Percentiles rank a stretch among this genome's conserved stretches.
phyloP scores from a whole-genome alignment of 164 flowering plant genomes.

The Vitis riparia region DNA sequence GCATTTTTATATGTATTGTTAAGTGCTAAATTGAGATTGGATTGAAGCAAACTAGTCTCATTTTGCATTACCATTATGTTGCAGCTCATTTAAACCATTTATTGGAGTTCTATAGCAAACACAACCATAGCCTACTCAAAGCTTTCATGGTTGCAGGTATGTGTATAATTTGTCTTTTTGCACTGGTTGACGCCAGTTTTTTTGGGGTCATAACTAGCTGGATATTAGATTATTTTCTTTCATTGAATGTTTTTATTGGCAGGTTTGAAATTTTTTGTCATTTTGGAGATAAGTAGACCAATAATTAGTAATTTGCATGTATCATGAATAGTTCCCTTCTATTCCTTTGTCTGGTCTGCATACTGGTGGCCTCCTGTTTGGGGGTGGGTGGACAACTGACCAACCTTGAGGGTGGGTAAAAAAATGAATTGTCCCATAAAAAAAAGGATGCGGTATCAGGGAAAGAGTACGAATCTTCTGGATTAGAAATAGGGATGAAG shows the following conservation, averaged over 20 bases:
- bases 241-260: too few species aligned
- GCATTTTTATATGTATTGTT: not conserved
- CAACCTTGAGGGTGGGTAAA: too few species aligned
- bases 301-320: too few species aligned
- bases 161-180: conserved; percentile 8
- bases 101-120: conserved; percentile 55
- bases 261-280: not conserved
- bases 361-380: too few species aligned
- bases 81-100: conserved; percentile 92
- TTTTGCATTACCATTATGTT: conserved; percentile 9
- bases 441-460: too few species aligned
- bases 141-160: conserved; percentile 72
- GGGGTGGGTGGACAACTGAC: too few species aligned
- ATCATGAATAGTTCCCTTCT: not conserved
- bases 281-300: too few species aligned
- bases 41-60: not conserved
- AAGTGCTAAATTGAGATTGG: not conserved
- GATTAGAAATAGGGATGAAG: too few species aligned
- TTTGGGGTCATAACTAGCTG: not conserved
- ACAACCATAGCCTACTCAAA: conserved; percentile 48
- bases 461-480: too few species aligned
- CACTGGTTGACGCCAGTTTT: not conserved
- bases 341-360: conserved; percentile 61
- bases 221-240: too few species aligned
- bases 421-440: too few species aligned